These are phyloP conservation scores for Meredithiella fracta DNA, from an alignment of 2,329 filamentous ascomycete species.

Conservation along the genomic window DNA sequence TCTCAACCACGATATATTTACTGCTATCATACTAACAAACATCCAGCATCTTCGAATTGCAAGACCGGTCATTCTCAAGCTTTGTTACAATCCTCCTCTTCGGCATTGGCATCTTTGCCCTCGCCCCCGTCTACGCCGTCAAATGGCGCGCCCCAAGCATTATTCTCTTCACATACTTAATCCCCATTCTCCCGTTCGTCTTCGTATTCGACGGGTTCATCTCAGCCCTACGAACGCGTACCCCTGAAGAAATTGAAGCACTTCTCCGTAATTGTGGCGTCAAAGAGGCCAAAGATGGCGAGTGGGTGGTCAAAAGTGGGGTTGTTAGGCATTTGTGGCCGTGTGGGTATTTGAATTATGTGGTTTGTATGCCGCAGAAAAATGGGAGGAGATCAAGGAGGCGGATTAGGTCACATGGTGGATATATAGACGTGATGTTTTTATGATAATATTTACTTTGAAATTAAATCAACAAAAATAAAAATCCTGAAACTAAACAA, in stretches of 20 bases:
- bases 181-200: conserved; percentile 52
- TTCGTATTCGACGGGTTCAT: conserved; percentile 53
- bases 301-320: conserved; percentile 36
- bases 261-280: conserved; percentile 37
- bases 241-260: conserved; percentile 44
- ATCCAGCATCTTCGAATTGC: conserved; percentile 49
- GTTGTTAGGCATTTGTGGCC: conserved; percentile 33
- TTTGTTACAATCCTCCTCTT: conserved; percentile 37
- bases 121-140: conserved; percentile 37
- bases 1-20: conserved; percentile 1
- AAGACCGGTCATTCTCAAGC: conserved; percentile 42
- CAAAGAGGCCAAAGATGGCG: conserved; percentile 23
- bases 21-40: neutral
- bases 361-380: conserved; percentile 29
- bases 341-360: conserved; percentile 34
- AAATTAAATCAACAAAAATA: neutral
- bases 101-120: conserved; percentile 33
- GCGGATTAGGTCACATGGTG: too few species aligned
- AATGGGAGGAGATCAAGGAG: neutral
- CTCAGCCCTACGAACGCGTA: conserved; percentile 50
- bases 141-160: conserved; percentile 35
- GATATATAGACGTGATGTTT: neutral
- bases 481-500: conserved; percentile 2
- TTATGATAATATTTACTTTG: too few species aligned
- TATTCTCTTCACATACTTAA: conserved; percentile 47